phyloP scores from a whole-genome alignment of 2,329 filamentous ascomycete species.

The Xylariales sp. region DNA sequence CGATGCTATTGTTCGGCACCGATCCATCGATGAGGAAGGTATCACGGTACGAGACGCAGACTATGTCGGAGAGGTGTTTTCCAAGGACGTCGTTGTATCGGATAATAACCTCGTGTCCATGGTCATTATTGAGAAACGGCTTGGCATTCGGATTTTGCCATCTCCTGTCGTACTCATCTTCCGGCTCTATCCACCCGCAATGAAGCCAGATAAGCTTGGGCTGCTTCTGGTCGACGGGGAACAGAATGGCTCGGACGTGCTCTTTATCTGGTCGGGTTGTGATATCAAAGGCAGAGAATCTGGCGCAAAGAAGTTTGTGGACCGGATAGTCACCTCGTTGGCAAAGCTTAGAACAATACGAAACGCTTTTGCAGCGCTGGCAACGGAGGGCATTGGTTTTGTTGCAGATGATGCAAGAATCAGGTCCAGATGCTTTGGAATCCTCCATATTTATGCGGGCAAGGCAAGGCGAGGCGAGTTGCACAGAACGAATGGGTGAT shows the following conservation, averaged over 20 bases:
- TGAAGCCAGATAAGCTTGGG: slow-evolving; percentile 32
- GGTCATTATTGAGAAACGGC: slow-evolving; percentile 14
- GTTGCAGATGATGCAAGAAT: slow-evolving; percentile 27
- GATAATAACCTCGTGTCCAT: background rate
- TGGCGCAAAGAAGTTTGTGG: slow-evolving; percentile 28
- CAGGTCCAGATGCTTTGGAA: background rate
- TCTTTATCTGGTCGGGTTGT: slow-evolving; percentile 11
- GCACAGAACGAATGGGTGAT: too few species aligned
- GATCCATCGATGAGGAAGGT: slow-evolving; percentile 22
- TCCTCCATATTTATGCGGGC: background rate
- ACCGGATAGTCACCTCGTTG: slow-evolving; percentile 22
- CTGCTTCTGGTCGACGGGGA: slow-evolving; percentile 12
- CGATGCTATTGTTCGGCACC: slow-evolving; percentile 10
- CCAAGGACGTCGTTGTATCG: slow-evolving; percentile 4
- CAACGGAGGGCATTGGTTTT: slow-evolving; percentile 23
- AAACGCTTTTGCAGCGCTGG: slow-evolving; percentile 18
- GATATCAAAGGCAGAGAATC: slow-evolving; percentile 8
- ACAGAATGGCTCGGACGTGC: slow-evolving; percentile 26
- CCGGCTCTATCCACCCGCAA: too few species aligned
- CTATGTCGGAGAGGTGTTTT: slow-evolving; percentile 4
- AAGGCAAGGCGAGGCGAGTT: background rate
- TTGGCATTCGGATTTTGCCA: background rate
- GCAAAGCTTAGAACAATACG: slow-evolving; percentile 27
- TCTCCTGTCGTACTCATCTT: background rate
- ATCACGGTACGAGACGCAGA: slow-evolving; percentile 18